Base-by-base conservation (phyloP, 345 rosid genomes). In the Isatis tinctoria region DNA sequence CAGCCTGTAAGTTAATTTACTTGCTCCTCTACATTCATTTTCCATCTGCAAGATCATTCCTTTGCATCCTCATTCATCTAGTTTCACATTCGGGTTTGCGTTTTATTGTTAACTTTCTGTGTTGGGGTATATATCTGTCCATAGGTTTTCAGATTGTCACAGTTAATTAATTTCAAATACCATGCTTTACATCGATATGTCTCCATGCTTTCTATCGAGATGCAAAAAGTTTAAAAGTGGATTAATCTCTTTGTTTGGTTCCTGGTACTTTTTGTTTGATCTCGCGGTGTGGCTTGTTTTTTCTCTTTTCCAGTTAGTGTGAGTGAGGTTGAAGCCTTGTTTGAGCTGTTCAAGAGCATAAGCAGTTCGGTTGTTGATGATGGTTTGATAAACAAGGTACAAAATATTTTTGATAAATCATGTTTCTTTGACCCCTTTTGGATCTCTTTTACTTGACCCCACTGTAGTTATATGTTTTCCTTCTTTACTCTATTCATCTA, bases 251-350 rank as follows among this genome's bases (percentile, higher is more conserved):
- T 13, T 65, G 40, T 74, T 61, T 27, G 60, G 40, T 74, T 76
- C 13, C 10, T 49, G 12, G 49, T 44, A 40, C 62, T 24, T 51
- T 58, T 12, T 67, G 14, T 48, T 49, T 72, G 69, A 72, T 61
- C 8, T 60, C 10, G 70, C 44, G 17, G 56, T 41, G 63, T 56
- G 20, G 24, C 63, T 63, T 56, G 57, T 51, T 69, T 75, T 72
- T 35, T 67, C 53, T 73, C 28, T 60, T 72, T 70, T 67, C 56
- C 98, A 96, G 99, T 92, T 82, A 90, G 96, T 79, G 98, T 96
- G 28, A 92, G 96, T 82, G 99, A 96, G 86, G 98, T 96, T 79
- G 98, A 96, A 88, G 99, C 99, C 56, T 82, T 96, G 24, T 92
- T 90, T 81, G 99, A 92, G 83, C 82, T 96, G 44, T 96, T 82